Evolutionary conservation across 2,329 filamentous ascomycete genomes (phyloP).

Genomic region (Drechslerella coelobrocha): DNA sequence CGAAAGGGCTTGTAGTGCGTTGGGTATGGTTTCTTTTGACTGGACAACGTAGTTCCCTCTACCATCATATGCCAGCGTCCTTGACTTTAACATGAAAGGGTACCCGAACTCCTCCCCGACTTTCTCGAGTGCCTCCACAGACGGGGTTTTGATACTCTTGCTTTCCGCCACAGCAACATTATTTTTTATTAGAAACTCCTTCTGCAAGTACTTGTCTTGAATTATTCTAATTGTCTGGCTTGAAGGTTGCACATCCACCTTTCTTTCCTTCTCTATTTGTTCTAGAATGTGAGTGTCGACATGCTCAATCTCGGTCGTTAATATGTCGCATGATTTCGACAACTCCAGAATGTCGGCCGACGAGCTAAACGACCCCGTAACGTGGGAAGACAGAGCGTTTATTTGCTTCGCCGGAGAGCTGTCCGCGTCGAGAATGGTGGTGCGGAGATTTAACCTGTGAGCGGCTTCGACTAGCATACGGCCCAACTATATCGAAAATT

Average conservation of each 20-base stretch:
- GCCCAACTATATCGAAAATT: conserved; percentile 66
- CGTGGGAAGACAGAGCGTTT: conserved; percentile 74
- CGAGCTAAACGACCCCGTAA: conserved; percentile 88
- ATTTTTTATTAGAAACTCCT: conserved; percentile 74
- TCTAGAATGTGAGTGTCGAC: conserved; percentile 88
- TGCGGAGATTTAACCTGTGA: conserved; percentile 75
- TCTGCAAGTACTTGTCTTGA: conserved; percentile 92
- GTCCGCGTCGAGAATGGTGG: conserved; percentile 79
- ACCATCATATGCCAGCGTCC: conserved; percentile 92
- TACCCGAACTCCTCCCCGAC: conserved; percentile 73
- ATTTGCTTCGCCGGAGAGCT: conserved; percentile 85
- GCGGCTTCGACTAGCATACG: conserved; percentile 95
- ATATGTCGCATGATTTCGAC: conserved; percentile 76
- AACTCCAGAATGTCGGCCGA: conserved; percentile 77
- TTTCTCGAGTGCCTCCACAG: conserved; percentile 68
- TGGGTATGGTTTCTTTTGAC: conserved; percentile 66
- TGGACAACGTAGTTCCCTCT: conserved; percentile 74
- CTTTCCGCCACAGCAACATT: conserved; percentile 75
- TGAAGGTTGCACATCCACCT: conserved; percentile 74
- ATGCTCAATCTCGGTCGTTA: conserved; percentile 96
- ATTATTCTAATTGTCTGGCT: conserved; percentile 87
- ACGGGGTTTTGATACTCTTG: conserved; percentile 67
- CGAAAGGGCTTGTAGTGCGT: conserved; percentile 73
- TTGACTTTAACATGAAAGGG: conserved; percentile 90
- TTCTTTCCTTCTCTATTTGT: conserved; percentile 72